Evolutionary conservation across 352 stramenopile species (phyloP), one percentile per base, ranked within the genome.

Genomic region (Globisporangium emineosum): DNA sequence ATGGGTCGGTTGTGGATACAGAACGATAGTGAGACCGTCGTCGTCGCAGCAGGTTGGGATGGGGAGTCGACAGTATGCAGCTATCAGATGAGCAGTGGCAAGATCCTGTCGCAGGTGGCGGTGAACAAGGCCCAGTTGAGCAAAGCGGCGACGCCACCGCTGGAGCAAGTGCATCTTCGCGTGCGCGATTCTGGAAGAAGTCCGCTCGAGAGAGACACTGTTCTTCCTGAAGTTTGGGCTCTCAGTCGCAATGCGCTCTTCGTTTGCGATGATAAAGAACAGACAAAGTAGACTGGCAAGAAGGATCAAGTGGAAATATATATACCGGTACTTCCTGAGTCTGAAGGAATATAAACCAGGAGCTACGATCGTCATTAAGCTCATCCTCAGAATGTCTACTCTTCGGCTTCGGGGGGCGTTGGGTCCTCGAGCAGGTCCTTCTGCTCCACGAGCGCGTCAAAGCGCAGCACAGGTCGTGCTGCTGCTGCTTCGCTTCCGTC

Each of bases 391-490:
- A 45, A 1, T 58, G 29, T 12, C 47, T 37, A 61, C 50, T 85
- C 81, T 71, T 89, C 79, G 52, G 79, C 72, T 62, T 81, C 71
- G 17, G 76, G 76, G 17, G 79, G 89, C 23, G 86, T 88, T 27
- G 85, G 87, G 62, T 96, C 83, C 45, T 91, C 85, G 27, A 93
- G 71, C 57, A 96, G 45, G 35, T 96, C 87, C 27, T 76, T 73
- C 64, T 96, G 86, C 62, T 92, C 81, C 5, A 70, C 66, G 27
- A 88, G 71, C 43, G 79, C 66, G 6, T 88, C 76, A 54, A 89
- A 92, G 32, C 77, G 78, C 45, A 88, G 57, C 3, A 67, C 70
- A 27, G 67, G 58, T 9, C 51, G 53, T 5, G 52, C 64, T 17
- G 85, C 78, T 2, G 64, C 71, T 32, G 76, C 71, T 17, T 40